A percentile compares a stretch with the other conserved stretches of the same genome.
Conservation (phyloP, 2,329 filamentous ascomycete species). For the Colletotrichum liaoningense region DNA sequence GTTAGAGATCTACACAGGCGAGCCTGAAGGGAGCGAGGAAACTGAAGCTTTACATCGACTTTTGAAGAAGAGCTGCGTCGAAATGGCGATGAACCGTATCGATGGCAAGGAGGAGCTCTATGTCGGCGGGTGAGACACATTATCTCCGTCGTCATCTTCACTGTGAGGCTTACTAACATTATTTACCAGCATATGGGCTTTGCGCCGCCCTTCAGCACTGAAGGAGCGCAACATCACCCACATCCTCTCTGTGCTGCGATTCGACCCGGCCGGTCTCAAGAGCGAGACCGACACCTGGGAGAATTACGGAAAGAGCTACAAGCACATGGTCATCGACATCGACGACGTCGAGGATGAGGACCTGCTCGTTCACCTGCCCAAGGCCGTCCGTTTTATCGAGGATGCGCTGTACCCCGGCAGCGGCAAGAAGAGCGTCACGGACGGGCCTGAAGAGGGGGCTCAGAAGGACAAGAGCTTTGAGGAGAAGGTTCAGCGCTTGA, state of each 20-base stretch:
- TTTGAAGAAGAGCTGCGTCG: constrained; percentile 45
- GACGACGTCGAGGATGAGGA: constrained; percentile 94
- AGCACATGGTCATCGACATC: constrained; percentile 84
- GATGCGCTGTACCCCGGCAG: constrained; percentile 65
- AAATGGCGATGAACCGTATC: constrained; percentile 56
- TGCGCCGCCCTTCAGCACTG: constrained; percentile 78
- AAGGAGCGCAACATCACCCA: constrained; percentile 84
- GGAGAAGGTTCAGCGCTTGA: constrained; percentile 22
- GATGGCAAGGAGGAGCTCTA: constrained; percentile 55
- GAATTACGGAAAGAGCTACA: constrained; percentile 67
- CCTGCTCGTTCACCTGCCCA: constrained; percentile 82
- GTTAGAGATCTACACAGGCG: not conserved
- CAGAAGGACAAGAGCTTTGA: constrained; percentile 2
- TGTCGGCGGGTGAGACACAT: constrained; percentile 48
- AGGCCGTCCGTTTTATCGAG: constrained; percentile 85
- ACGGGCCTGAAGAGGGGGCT: not conserved
- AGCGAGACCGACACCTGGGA: constrained; percentile 63
- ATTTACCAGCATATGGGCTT: constrained; percentile 76
- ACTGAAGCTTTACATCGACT: constrained; percentile 3
- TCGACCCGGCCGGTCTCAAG: constrained; percentile 58
- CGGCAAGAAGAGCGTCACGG: not conserved
- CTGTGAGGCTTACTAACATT: constrained; percentile 23
- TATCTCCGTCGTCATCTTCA: not conserved
- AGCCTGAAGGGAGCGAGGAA: not conserved
- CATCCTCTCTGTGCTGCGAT: constrained; percentile 83